Base-by-base conservation (phyloP, 495 filamentous ascomycete genomes). In the Hypoxylon trugodes region DNA sequence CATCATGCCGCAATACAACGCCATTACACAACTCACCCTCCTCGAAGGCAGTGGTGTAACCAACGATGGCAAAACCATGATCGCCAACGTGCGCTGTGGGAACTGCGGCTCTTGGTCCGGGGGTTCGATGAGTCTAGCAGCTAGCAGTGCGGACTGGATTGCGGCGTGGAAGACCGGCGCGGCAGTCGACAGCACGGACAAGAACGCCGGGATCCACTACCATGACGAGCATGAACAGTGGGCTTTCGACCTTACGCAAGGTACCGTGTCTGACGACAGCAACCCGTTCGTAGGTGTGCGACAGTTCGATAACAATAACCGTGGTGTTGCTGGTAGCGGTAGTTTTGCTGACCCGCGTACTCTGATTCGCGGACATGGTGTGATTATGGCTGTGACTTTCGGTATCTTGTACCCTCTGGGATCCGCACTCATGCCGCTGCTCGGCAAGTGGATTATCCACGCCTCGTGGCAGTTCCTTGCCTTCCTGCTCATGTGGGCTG, bases 31-130 rank as follows among this genome's bases (percentile, higher is more conserved):
- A 30, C 59, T 87, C 21, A 78, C 81, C 12, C 73, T 90, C 1
- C 78, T 91, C 3, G 83, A 74, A 1, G 88, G 88, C 4, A 89
- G 84, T 59, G 89, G 88, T 1, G 65, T 87, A 26, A 68, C 75
- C n/a, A 70, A 74, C 24, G 66, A 74, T 16, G 71, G 69, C 28
- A 68, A 76, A 13, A 77, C 77, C 22, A 86, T 91, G 80, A 81
- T 83, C 26, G 89, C 88, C 41, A 90, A 89, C 69, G 71, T 91
- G 26, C 77, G 54, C 13, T 81, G 79, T 61, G 54, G 65, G 16
- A 79, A 79, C 63, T 81, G 80, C 58, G 72, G 77, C 30, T 59
- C 72, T 69, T 87, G 84, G 73, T 74, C 77, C 26, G 92, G 90
- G 65, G 69, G 76, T 2, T 71, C 71, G 57, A 87, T 89, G 81